Conservation (phyloP, 495 filamentous ascomycete species). For the Neurospora discreta region DNA sequence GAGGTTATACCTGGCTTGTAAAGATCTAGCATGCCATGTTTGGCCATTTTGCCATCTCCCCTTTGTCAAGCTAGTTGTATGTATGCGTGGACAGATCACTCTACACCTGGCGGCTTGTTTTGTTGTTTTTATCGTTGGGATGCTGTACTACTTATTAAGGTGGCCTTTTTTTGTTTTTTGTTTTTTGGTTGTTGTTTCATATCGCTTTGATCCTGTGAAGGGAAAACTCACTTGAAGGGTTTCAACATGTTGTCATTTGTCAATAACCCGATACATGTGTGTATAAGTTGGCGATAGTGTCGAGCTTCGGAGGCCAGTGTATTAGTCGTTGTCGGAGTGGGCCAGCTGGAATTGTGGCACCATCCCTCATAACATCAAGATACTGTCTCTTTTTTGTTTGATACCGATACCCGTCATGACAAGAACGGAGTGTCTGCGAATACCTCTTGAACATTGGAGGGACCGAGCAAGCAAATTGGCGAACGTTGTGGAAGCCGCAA, state of each 20-base stretch:
- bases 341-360: too few species aligned
- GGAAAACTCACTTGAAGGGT: background rate
- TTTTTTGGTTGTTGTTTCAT: too few species aligned
- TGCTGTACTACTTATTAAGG: background rate
- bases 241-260: background rate
- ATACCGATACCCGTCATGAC: background rate
- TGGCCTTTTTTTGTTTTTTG: background rate
- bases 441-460: too few species aligned
- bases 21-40: background rate
- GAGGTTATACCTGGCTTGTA: conserved; percentile 14
- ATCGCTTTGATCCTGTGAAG: too few species aligned
- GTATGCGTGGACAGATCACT: background rate
- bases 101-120: too few species aligned
- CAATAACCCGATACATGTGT: background rate
- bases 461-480: background rate
- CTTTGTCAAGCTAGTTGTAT: background rate
- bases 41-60: background rate
- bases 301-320: background rate
- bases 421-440: too few species aligned
- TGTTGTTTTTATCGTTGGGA: background rate
- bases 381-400: too few species aligned
- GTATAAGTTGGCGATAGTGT: background rate
- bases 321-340: background rate
- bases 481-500: background rate
- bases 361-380: too few species aligned